Conservation (phyloP, 2,329 filamentous ascomycete species). For the Xylariaceae sp. region DNA sequence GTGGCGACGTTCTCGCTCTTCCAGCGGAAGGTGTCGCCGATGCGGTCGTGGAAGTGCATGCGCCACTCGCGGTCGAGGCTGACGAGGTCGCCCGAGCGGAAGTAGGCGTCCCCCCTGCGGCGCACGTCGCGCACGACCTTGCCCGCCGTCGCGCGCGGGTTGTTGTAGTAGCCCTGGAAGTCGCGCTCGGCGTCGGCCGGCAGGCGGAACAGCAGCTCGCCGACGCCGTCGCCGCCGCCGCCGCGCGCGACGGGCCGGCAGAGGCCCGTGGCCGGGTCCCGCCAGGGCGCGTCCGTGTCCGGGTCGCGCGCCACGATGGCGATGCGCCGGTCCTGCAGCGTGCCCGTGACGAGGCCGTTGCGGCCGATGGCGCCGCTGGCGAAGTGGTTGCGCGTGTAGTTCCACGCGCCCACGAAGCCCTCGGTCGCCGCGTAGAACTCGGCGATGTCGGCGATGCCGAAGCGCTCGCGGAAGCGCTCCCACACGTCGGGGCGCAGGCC, state of each 20-base stretch:
- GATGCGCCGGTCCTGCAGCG: slow-evolving; percentile 41
- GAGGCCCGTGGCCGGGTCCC: slow-evolving; percentile 61
- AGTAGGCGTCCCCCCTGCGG: slow-evolving; percentile 69
- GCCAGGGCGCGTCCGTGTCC: slow-evolving; percentile 58
- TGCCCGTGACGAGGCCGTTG: slow-evolving; percentile 52
- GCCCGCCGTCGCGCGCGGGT: slow-evolving; percentile 58
- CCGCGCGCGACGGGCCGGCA: slow-evolving; percentile 52
- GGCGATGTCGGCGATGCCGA: slow-evolving; percentile 62
- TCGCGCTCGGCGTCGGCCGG: slow-evolving; percentile 55
- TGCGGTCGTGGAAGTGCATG: slow-evolving; percentile 73
- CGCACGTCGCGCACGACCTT: slow-evolving; percentile 73
- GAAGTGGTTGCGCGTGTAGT: slow-evolving; percentile 65
- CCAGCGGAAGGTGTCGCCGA: slow-evolving; percentile 73
- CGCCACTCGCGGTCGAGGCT: slow-evolving; percentile 63
- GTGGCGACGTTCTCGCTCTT: slow-evolving; percentile 81
- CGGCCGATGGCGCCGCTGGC: slow-evolving; percentile 72
- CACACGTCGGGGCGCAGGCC: slow-evolving; percentile 80
- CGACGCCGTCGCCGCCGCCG: slow-evolving; percentile 66
- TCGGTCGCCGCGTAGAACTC: slow-evolving; percentile 82
- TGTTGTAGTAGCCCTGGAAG: slow-evolving; percentile 80
- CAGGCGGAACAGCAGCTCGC: slow-evolving; percentile 68
- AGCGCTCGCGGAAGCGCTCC: slow-evolving; percentile 75
- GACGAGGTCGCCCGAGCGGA: slow-evolving; percentile 76
- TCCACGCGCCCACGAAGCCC: slow-evolving; percentile 62
- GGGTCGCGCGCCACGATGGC: slow-evolving; percentile 65